These are phyloP conservation scores for Drosera spatulata DNA, from an alignment of 179 eudicot genomes.

Conservation along the genomic window DNA sequence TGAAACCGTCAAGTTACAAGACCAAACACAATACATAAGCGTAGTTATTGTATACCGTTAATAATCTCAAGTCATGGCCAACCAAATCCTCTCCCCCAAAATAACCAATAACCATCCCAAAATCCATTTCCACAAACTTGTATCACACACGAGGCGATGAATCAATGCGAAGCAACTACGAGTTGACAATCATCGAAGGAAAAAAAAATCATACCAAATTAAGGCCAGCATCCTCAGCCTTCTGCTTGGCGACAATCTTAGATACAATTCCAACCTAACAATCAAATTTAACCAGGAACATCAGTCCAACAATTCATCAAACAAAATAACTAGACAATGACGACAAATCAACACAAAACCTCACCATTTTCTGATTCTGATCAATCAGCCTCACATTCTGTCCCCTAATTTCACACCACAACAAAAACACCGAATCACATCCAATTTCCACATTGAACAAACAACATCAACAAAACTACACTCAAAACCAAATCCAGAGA, in stretches of 20 bases:
- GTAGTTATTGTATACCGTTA: no score
- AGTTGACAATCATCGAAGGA: no score
- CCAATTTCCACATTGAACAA: neutral
- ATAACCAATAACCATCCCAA: no score
- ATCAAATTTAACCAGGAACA: conserved; percentile 4
- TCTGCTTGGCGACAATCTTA: conserved; percentile 57
- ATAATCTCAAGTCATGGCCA: no score
- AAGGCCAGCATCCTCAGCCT: conserved; percentile 70
- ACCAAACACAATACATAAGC: no score
- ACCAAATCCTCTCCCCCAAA: no score
- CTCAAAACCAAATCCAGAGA: neutral
- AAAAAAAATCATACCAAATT: conserved; percentile 49
- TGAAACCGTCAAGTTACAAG: no score
- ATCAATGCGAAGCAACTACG: no score
- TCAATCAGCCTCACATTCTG: conserved; percentile 49
- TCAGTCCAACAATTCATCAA: neutral
- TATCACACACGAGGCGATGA: no score
- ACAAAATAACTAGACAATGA: neutral
- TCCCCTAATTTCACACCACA: conserved; percentile 20
- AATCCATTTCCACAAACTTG: no score
- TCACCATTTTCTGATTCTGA: conserved; percentile 49
- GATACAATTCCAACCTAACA: conserved; percentile 67
- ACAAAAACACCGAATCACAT: neutral
- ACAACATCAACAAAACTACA: neutral
- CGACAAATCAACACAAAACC: conserved; percentile 3